These are phyloP conservation scores for Pichia manshurica DNA, from an alignment of 805 yeast genomes.

Conservation along the genomic window DNA sequence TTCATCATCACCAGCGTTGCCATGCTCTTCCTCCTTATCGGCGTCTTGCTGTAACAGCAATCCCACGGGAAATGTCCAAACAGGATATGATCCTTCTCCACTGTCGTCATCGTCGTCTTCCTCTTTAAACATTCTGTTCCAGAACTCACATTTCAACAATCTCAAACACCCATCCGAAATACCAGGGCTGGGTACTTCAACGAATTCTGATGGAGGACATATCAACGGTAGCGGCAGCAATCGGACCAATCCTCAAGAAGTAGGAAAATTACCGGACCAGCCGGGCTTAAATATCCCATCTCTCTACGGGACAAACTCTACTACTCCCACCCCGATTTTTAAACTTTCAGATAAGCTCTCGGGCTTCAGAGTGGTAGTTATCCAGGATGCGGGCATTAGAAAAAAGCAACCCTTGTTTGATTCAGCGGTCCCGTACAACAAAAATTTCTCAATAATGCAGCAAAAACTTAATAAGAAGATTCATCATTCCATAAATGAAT, in stretches of 20 bases:
- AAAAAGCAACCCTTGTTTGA: conserved; percentile 46
- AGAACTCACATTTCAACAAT: too few species aligned
- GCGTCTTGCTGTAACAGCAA: too few species aligned
- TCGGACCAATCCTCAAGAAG: not conserved
- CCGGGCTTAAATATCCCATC: conserved; percentile 3
- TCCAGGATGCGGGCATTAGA: conserved; percentile 47
- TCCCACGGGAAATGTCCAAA: too few species aligned
- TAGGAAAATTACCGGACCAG: too few species aligned
- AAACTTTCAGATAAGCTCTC: conserved; percentile 21
- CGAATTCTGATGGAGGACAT: not conserved
- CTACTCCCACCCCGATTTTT: conserved; percentile 16
- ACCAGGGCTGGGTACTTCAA: not conserved
- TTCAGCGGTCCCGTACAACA: conserved; percentile 27
- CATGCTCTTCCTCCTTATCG: not conserved
- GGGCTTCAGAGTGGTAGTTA: conserved; percentile 38
- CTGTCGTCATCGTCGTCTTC: too few species aligned
- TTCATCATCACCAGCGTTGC: conserved; percentile 1
- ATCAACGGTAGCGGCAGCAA: not conserved
- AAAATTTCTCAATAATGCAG: conserved; percentile 14
- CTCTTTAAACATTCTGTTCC: too few species aligned
- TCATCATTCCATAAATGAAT: conserved; percentile 39
- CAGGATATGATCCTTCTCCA: too few species aligned
- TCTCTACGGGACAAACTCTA: conserved; percentile 8
- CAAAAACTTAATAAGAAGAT: conserved; percentile 26
- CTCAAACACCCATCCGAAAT: not conserved